Evolutionary conservation across 2,329 filamentous ascomycete species (phyloP), one percentile per base, ranked within the genome.

Genomic region (Seiridium unicorne): DNA sequence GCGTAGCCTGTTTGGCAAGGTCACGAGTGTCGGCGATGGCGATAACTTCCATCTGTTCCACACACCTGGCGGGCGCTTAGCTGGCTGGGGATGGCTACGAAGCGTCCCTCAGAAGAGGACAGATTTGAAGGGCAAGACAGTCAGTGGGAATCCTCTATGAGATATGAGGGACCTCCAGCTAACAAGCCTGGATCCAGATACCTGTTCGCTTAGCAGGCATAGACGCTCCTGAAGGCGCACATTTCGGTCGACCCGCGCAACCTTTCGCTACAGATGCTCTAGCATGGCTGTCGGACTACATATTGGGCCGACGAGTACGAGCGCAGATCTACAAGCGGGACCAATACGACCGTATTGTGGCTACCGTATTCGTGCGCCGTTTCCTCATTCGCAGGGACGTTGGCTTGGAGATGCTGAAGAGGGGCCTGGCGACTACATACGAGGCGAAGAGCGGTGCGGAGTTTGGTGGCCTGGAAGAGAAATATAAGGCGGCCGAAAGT

Each of bases 1-100:
- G 62, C 84, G 91, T 67, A 93, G 86, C 66, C 72, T 99, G 47
- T 90, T 94, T 67, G 95, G 95, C 11, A 85, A 84, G 63, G 95
- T 98, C 47, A 97, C 94, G 10, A 93, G 91, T 67, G 95, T 99
- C 32, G 95, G 96, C 47, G 95, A 99, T 81, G 96, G 93, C 3
- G 95, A 99, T 75, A 94, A 94, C 72, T 97, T 99, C 74, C 90
- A 95, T 67, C 74, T 99, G 53, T 99, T 90, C 73, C 95, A 99
- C 74, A 98, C 93, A 0, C 95, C 95, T 0, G 94, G 94, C n/a
- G 95, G 95, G 9, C 84, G 88, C 65, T 75, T 93, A 56, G 84
- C 89, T 9, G 95, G 95, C 57, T 99, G 95, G 95, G 93, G 90
- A n/a, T 96, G 92, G 92, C 70, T 95, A 64, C 89, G 92, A 69